phyloP scores from a whole-genome alignment of 768 basidiomycete species.

The Chalciporus piperatus region DNA sequence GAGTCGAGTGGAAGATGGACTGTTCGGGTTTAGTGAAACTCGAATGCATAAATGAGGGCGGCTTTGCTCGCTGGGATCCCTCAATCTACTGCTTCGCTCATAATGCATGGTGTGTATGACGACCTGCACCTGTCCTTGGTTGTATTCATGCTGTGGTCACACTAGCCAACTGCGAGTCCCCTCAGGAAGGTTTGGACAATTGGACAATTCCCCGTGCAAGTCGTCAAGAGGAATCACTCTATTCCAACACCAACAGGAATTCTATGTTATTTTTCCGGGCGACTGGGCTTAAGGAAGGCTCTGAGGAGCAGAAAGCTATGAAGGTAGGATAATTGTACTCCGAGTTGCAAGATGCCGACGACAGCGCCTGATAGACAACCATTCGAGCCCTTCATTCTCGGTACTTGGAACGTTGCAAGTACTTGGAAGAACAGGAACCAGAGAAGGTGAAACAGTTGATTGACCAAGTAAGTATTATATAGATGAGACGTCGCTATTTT shows the following conservation, averaged over 20 bases:
- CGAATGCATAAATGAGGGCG: too few relatives aligned
- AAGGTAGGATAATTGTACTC: neutral
- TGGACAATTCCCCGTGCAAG: conserved; percentile 5
- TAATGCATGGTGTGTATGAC: too few relatives aligned
- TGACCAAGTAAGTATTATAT: neutral
- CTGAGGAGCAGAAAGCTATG: conserved; percentile 7
- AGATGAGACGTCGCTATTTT: too few relatives aligned
- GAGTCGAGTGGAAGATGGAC: too few relatives aligned
- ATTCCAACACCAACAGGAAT: neutral
- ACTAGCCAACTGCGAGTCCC: too few relatives aligned
- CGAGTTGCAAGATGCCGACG: too few relatives aligned
- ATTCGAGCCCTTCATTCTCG: conserved; percentile 1
- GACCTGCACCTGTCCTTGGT: too few relatives aligned
- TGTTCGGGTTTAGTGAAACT: too few relatives aligned
- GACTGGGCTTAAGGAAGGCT: neutral
- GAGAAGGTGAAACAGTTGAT: conserved; percentile 8
- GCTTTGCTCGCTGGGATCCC: neutral
- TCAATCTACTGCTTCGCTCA: too few relatives aligned
- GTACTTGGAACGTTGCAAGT: conserved; percentile 13
- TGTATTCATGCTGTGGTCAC: too few relatives aligned
- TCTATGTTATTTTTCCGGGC: neutral
- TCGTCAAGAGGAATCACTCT: neutral
- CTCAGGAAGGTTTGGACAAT: too few relatives aligned
- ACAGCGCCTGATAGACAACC: conserved; percentile 3
- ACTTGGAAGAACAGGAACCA: conserved; percentile 15